Evolutionary conservation across 352 stramenopile genomes (phyloP).

Genomic region (Pythium pectinolyticum): DNA sequence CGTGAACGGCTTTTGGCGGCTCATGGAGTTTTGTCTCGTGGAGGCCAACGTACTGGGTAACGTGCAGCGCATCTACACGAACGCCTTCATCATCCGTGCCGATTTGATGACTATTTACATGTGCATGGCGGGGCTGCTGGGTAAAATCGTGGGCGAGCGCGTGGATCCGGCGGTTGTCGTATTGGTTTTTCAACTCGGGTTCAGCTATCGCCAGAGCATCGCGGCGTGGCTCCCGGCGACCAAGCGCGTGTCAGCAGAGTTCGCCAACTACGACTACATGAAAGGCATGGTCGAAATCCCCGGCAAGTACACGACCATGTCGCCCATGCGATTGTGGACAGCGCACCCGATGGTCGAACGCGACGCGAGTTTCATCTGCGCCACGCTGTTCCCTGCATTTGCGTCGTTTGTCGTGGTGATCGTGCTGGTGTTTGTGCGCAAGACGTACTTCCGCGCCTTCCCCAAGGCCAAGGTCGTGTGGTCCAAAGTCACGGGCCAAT

Average conservation of each 20-base stretch:
- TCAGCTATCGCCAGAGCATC: not conserved
- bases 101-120: conserved; percentile 46
- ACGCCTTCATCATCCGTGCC: conserved; percentile 3
- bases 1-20: conserved; percentile 47
- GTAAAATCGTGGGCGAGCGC: conserved; percentile 9
- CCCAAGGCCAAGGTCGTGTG: not conserved
- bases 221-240: conserved; percentile 5
- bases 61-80: conserved; percentile 3
- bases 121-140: conserved; percentile 10
- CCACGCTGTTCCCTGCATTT: conserved; percentile 12
- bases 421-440: not conserved
- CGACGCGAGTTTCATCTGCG: not conserved
- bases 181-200: conserved; percentile 18
- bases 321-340: conserved; percentile 31
- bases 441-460: conserved; percentile 6
- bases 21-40: conserved; percentile 39
- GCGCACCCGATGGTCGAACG: not conserved
- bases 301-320: conserved; percentile 20
- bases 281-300: conserved; percentile 18
- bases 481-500: not conserved
- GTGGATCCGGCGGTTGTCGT: conserved; percentile 19
- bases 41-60: conserved; percentile 9
- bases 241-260: not conserved
- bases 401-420: not conserved
- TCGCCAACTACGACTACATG: conserved; percentile 17